Percentiles rank a stretch among this genome's conserved stretches.
These are phyloP conservation scores for Endotrypanum monterogeii DNA, from an alignment of 208 protist species.

Conservation along the genomic window DNA sequence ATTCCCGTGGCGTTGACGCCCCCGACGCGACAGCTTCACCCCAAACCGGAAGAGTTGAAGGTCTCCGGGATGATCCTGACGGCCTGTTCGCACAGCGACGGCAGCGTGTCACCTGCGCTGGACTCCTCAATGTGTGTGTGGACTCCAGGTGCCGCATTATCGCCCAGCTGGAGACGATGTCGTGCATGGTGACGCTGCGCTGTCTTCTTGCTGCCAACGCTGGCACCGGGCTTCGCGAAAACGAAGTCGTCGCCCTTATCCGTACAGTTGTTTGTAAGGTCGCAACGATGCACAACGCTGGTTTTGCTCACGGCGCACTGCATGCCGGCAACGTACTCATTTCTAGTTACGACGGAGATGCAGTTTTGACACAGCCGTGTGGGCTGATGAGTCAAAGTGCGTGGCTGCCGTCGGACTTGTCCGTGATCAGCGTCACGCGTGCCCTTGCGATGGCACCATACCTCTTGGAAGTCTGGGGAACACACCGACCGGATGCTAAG, in stretches of 20 bases:
- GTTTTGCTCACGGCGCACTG: conserved; percentile 73
- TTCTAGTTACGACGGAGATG: conserved; percentile 69
- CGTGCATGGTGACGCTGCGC: conserved; percentile 55
- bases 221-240: conserved; percentile 29
- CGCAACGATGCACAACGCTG: conserved; percentile 51
- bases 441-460: conserved; percentile 26
- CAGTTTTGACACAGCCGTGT: conserved; percentile 51
- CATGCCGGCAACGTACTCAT: conserved; percentile 81
- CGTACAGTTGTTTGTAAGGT: conserved; percentile 51
- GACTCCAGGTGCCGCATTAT: conserved; percentile 66
- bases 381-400: conserved; percentile 45
- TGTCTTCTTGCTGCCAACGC: conserved; percentile 58
- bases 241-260: conserved; percentile 52
- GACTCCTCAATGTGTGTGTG: conserved; percentile 50
- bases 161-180: conserved; percentile 60
- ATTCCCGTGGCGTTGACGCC: not conserved
- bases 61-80: too few relatives aligned
- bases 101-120: conserved; percentile 43
- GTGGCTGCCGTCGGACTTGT: conserved; percentile 28
- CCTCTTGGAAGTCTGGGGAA: conserved; percentile 25
- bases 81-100: not conserved
- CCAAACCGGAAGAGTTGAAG: not conserved
- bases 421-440: conserved; percentile 28
- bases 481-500: conserved; percentile 7
- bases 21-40: not conserved